phyloP scores from a whole-genome alignment of 495 filamentous ascomycete genomes.

The Trichocladium antarcticum region DNA sequence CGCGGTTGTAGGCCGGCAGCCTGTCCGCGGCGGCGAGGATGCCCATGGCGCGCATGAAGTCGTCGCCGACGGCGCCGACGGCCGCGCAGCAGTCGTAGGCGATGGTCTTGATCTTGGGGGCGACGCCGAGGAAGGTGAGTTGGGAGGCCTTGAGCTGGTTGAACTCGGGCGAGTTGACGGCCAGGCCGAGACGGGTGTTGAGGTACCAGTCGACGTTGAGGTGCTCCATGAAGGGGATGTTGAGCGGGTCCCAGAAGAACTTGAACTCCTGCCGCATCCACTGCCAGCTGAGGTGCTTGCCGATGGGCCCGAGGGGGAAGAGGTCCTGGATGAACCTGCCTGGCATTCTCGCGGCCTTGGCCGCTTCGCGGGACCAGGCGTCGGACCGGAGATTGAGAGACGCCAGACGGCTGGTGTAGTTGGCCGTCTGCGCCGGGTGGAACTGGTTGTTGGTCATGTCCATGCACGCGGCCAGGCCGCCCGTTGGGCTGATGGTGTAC shows the following conservation, averaged over 20 bases:
- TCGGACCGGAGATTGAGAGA: slow-evolving; percentile 6
- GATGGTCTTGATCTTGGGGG: slow-evolving; percentile 7
- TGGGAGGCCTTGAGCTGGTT: neutral
- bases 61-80: slow-evolving; percentile 17
- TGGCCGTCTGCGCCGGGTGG: neutral
- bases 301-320: slow-evolving; percentile 8
- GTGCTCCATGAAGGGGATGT: slow-evolving; percentile 6
- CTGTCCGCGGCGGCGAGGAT: neutral
- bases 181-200: slow-evolving; percentile 6
- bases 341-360: slow-evolving; percentile 7
- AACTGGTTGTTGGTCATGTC: slow-evolving; percentile 10
- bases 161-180: neutral
- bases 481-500: neutral
- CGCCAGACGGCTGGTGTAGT: slow-evolving; percentile 2
- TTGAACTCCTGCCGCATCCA: slow-evolving; percentile 17
- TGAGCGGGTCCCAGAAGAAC: slow-evolving; percentile 17
- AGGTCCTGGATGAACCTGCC: slow-evolving; percentile 3
- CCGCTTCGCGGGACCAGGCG: slow-evolving; percentile 15
- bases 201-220: slow-evolving; percentile 12
- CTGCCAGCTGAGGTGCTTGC: slow-evolving; percentile 11
- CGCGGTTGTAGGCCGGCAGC: slow-evolving; percentile 8
- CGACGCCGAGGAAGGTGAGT: neutral
- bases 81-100: slow-evolving; percentile 17
- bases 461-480: neutral
- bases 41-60: slow-evolving; percentile 11